Conservation (phyloP, 2,329 filamentous ascomycete genomes). For the Lasiodiplodia gonubiensis region DNA sequence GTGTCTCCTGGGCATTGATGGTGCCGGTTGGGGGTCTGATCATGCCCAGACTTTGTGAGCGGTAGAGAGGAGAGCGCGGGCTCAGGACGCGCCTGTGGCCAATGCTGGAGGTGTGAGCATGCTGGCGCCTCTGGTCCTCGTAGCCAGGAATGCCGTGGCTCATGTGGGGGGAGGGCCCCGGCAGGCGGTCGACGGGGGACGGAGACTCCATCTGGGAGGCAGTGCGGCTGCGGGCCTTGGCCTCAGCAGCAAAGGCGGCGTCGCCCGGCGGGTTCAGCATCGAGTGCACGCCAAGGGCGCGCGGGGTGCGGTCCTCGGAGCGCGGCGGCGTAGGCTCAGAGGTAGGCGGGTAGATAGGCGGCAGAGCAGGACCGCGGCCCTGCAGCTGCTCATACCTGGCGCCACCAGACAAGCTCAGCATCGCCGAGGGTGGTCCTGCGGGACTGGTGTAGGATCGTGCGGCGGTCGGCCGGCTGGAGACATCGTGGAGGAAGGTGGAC, state of each 20-base stretch:
- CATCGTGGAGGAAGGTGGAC: conserved; percentile 26
- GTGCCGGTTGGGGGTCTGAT: conserved; percentile 52
- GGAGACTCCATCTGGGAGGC: conserved; percentile 53
- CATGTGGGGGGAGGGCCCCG: conserved; percentile 39
- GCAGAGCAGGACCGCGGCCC: conserved; percentile 22
- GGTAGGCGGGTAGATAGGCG: conserved; percentile 24
- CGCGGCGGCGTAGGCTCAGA: conserved; percentile 31
- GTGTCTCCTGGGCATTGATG: conserved; percentile 56
- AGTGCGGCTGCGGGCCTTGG: conserved; percentile 47
- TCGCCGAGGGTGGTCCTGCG: conserved; percentile 15
- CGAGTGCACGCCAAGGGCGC: conserved; percentile 51
- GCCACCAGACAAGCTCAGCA: conserved; percentile 28
- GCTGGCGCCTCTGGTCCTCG: conserved; percentile 9
- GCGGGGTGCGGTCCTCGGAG: conserved; percentile 39
- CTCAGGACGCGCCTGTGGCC: conserved; percentile 57
- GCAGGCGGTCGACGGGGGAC: conserved; percentile 45
- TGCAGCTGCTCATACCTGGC: conserved; percentile 23
- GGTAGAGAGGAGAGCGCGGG: conserved; percentile 61
- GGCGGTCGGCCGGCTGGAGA: conserved; percentile 12
- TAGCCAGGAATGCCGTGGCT: neutral
- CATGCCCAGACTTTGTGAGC: conserved; percentile 57
- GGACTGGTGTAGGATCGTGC: conserved; percentile 19
- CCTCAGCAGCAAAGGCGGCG: conserved; percentile 38
- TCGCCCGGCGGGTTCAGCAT: conserved; percentile 52
- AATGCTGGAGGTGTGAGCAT: conserved; percentile 2